These are phyloP conservation scores for Wickerhamomyces canadensis DNA, from an alignment of 805 yeast genomes.

Conservation along the genomic window DNA sequence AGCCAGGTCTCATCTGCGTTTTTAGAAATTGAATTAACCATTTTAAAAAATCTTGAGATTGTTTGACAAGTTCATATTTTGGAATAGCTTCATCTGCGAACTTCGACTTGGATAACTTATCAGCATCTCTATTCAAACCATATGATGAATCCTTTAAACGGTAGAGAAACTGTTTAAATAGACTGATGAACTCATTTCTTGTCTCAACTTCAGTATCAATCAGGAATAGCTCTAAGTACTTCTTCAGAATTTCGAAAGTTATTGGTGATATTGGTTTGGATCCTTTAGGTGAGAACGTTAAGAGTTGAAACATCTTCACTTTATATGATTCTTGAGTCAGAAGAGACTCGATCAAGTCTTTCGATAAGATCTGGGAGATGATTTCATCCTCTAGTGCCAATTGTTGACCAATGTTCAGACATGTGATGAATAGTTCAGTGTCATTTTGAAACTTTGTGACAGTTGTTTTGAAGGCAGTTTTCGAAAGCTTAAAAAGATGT, in stretches of 20 bases:
- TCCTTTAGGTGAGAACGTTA: constrained; percentile 56
- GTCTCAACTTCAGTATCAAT: constrained; percentile 64
- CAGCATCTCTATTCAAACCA: constrained; percentile 45
- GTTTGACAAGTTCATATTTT: constrained; percentile 25
- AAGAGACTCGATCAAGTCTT: constrained; percentile 28
- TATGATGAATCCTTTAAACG: constrained; percentile 68
- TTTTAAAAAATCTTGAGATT: constrained; percentile 34
- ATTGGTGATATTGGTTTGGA: constrained; percentile 48
- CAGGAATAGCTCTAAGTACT: constrained; percentile 44
- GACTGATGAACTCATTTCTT: constrained; percentile 59
- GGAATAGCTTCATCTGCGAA: constrained; percentile 35
- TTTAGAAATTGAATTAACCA: constrained; percentile 34
- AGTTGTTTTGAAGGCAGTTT: constrained; percentile 36
- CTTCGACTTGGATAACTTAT: constrained; percentile 32
- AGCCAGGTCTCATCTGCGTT: constrained; percentile 44
- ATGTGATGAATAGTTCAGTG: constrained; percentile 40
- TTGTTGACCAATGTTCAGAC: constrained; percentile 61
- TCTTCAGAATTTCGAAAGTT: constrained; percentile 38
- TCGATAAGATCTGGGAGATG: constrained; percentile 33
- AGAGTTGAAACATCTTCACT: constrained; percentile 52
- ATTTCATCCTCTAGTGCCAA: constrained; percentile 49
- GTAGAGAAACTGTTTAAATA: constrained; percentile 54
- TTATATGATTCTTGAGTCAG: constrained; percentile 43
- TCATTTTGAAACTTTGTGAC: constrained; percentile 27
- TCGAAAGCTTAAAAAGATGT: constrained; percentile 49